Conservation (phyloP, 352 stramenopile species). For the Stramenopiles sp. region DNA sequence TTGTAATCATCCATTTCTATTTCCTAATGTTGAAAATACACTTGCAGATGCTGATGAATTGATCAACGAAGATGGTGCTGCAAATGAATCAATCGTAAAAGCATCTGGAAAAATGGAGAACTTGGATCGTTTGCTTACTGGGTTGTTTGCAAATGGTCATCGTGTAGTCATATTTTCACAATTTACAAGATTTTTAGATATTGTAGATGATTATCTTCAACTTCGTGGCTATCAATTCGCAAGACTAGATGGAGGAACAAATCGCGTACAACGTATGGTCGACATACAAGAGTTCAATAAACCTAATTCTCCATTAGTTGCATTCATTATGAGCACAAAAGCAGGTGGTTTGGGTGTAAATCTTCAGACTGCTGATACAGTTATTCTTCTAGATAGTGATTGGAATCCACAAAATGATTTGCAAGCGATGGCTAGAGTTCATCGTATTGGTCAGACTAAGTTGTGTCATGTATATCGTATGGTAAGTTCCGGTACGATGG, state of each 20-base stretch:
- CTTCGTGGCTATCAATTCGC: slow-evolving; percentile 43
- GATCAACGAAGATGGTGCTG: neutral
- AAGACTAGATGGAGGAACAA: slow-evolving; percentile 48
- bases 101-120: slow-evolving; percentile 24
- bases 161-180: slow-evolving; percentile 81
- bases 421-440: slow-evolving; percentile 62
- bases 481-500: slow-evolving; percentile 89
- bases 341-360: slow-evolving; percentile 93
- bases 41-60: slow-evolving; percentile 5
- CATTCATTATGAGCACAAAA: slow-evolving; percentile 88
- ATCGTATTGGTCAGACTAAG: slow-evolving; percentile 97
- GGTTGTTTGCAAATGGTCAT: slow-evolving; percentile 52
- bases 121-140: slow-evolving; percentile 37
- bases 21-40: slow-evolving; percentile 20
- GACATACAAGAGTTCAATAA: slow-evolving; percentile 87
- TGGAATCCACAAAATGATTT: slow-evolving; percentile 90
- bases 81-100: neutral
- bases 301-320: slow-evolving; percentile 82
- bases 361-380: slow-evolving; percentile 82
- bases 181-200: slow-evolving; percentile 54
- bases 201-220: slow-evolving; percentile 60
- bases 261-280: slow-evolving; percentile 40
- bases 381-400: slow-evolving; percentile 96
- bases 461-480: slow-evolving; percentile 95
- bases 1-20: slow-evolving; percentile 97